Percentiles rank a stretch among this genome's conserved stretches.
phyloP scores from a whole-genome alignment of 805 yeast species.

The Kluyveromyces nonfermentans region DNA sequence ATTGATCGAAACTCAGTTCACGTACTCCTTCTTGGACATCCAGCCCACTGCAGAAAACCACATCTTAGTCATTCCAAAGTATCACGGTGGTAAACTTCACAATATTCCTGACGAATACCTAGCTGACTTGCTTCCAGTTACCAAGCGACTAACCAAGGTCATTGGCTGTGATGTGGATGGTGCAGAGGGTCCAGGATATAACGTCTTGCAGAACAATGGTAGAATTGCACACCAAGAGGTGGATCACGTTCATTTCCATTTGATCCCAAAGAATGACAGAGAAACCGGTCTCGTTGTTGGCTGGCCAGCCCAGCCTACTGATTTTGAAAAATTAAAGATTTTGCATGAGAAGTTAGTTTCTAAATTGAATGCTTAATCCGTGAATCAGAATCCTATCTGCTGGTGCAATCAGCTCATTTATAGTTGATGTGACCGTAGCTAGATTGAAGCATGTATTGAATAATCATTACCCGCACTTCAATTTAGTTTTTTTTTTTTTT shows the following conservation, averaged over 20 bases:
- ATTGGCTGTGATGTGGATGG: slow-evolving; percentile 56
- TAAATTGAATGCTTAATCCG: slow-evolving; percentile 27
- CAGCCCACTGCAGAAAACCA: slow-evolving; percentile 90
- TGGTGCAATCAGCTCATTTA: not conserved
- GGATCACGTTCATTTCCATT: slow-evolving; percentile 93
- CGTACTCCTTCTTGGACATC: slow-evolving; percentile 84
- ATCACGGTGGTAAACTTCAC: slow-evolving; percentile 89
- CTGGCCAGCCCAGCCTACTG: slow-evolving; percentile 87
- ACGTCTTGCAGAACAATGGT: slow-evolving; percentile 88
- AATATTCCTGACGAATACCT: slow-evolving; percentile 87
- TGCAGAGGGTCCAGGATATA: slow-evolving; percentile 60
- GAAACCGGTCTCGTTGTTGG: slow-evolving; percentile 76
- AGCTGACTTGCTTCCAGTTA: slow-evolving; percentile 77
- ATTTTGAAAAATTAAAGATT: slow-evolving; percentile 60
- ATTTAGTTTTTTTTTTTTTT: too few species aligned
- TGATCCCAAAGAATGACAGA: slow-evolving; percentile 76
- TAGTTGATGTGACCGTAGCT: not conserved
- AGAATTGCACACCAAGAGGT: slow-evolving; percentile 92
- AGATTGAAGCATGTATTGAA: not conserved
- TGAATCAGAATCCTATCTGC: not conserved
- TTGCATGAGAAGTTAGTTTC: slow-evolving; percentile 51
- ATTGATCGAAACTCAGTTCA: slow-evolving; percentile 71
- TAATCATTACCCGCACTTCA: not conserved
- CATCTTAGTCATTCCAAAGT: slow-evolving; percentile 81
- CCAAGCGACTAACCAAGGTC: slow-evolving; percentile 74